Conservation (phyloP, 139 green algal genomes). For the Chlorella sp. region DNA sequence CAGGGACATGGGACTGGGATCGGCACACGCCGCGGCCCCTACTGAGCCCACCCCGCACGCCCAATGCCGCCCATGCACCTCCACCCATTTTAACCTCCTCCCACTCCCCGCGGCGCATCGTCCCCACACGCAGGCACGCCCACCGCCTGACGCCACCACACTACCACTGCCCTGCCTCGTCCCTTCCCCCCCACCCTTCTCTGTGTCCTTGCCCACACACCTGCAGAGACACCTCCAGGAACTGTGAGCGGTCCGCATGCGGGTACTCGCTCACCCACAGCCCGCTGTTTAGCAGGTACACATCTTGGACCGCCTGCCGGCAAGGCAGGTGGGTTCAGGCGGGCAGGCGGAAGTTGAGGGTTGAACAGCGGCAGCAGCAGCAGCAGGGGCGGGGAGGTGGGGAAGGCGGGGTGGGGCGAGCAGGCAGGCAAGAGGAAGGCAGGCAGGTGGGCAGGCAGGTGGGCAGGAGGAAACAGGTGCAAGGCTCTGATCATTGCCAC, state of each 20-base stretch:
- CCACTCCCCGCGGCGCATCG: no score
- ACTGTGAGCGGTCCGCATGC: slow-evolving; percentile 70
- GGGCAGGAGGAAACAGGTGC: no score
- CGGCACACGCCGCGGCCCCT: no score
- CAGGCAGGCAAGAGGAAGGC: not conserved
- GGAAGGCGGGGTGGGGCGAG: not conserved
- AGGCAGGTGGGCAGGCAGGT: no score
- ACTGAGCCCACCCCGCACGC: no score
- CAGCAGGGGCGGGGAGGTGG: not conserved
- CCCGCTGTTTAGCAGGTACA: slow-evolving; percentile 79
- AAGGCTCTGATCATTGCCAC: no score
- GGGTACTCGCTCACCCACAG: slow-evolving; percentile 88
- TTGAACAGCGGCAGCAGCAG: not conserved
- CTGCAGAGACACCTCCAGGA: slow-evolving; percentile 67
- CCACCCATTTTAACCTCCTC: no score
- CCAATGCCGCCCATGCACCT: not conserved
- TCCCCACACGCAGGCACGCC: no score
- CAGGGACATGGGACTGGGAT: no score
- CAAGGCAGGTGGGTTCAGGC: not conserved
- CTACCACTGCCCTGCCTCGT: no score
- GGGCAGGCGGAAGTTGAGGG: not conserved
- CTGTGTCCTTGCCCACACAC: not conserved
- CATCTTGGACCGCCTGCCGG: slow-evolving; percentile 80
- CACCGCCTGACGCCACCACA: no score
- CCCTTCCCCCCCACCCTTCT: not conserved